phyloP scores from a whole-genome alignment of 108 stramenopile species.

The Pseudonitzschia multistriata region DNA sequence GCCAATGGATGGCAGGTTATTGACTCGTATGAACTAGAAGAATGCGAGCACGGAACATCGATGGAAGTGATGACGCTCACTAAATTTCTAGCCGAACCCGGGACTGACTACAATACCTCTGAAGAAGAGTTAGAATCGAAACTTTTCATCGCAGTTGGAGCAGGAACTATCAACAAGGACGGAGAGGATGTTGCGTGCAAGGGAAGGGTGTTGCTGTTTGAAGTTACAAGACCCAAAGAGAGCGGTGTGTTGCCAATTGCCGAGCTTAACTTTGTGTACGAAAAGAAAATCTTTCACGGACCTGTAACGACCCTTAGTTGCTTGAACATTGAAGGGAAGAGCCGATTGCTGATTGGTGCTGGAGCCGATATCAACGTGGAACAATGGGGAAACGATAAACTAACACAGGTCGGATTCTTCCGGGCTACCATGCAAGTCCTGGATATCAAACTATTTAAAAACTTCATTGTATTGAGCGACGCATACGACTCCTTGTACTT shows the following conservation, averaged over 20 bases:
- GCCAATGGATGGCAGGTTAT: slow-evolving; percentile 73
- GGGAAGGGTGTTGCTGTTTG: slow-evolving; percentile 70
- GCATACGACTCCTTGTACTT: slow-evolving; percentile 87
- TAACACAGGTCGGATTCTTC: slow-evolving; percentile 89
- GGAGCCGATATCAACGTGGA: slow-evolving; percentile 89
- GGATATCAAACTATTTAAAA: slow-evolving; percentile 79
- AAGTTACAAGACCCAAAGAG: slow-evolving; percentile 39
- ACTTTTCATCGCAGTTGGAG: slow-evolving; percentile 69
- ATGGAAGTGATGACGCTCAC: slow-evolving; percentile 72
- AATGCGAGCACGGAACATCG: slow-evolving; percentile 72
- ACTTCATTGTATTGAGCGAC: slow-evolving; percentile 78
- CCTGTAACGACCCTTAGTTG: slow-evolving; percentile 78
- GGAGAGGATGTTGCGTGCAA: slow-evolving; percentile 81
- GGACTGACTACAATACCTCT: slow-evolving; percentile 26
- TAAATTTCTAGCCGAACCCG: slow-evolving; percentile 49
- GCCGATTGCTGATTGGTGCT: slow-evolving; percentile 74
- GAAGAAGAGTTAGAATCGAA: slow-evolving; percentile 57
- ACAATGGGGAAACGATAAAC: slow-evolving; percentile 77
- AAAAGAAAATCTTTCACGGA: slow-evolving; percentile 82
- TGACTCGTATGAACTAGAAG: slow-evolving; percentile 72
- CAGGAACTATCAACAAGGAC: slow-evolving; percentile 68
- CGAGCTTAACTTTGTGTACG: slow-evolving; percentile 60
- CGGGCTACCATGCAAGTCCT: slow-evolving; percentile 84
- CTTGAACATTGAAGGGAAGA: slow-evolving; percentile 64
- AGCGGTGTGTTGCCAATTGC: slow-evolving; percentile 25